Percentiles rank a stretch among this genome's conserved stretches.
Conservation (phyloP, 768 basidiomycete genomes). For the Fomitopsis serialis region DNA sequence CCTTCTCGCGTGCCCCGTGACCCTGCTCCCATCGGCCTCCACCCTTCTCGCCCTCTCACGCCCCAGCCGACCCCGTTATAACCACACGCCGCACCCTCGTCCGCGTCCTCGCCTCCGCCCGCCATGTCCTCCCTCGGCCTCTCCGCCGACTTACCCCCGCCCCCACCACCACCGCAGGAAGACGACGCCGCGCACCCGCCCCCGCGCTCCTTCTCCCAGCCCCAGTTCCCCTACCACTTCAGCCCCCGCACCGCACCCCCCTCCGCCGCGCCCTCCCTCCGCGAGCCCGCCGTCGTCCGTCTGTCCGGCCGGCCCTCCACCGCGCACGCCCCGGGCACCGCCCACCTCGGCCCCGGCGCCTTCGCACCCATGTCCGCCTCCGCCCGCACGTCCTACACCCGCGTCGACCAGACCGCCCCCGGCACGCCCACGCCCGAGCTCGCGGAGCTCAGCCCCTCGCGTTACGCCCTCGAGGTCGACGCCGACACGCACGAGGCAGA, state of each 20-base stretch:
- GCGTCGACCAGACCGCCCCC: constrained; percentile 33
- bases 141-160: no score
- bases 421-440: constrained; percentile 14
- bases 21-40: no score
- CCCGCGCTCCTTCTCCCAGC: neutral
- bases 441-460: neutral
- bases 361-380: constrained; percentile 32
- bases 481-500: constrained; percentile 4
- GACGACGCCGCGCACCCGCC: neutral
- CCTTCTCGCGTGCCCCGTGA: no score
- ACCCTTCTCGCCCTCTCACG: no score
- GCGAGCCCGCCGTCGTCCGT: neutral
- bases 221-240: constrained; percentile 1
- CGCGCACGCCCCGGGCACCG: neutral
- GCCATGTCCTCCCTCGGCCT: no score
- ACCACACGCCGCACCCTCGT: no score
- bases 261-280: constrained; percentile 3
- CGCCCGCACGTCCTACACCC: constrained; percentile 50
- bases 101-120: no score
- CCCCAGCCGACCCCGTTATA: no score
- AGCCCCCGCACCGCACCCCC: neutral
- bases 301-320: neutral
- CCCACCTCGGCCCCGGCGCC: neutral
- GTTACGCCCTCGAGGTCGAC: neutral
- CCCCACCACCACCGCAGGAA: no score